A percentile compares a stretch with the other conserved stretches of the same genome.
These are phyloP conservation scores for Aegilops sharonensis DNA, from an alignment of 176 grass and related monocot species.

Conservation along the genomic window DNA sequence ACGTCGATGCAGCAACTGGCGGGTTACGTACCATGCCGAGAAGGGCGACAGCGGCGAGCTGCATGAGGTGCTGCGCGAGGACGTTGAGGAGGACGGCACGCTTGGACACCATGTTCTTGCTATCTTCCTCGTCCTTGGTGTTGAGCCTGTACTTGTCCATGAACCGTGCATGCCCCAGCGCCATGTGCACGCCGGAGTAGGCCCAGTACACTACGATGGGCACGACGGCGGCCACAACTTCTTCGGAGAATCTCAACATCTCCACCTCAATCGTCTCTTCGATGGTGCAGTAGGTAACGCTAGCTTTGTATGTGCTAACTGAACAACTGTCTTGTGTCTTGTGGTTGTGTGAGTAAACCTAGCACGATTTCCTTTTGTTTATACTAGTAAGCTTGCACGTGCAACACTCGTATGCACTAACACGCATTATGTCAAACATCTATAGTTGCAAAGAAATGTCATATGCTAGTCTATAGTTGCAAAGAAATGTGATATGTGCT, in stretches of 20 bases:
- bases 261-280: neutral
- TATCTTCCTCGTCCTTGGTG: conserved; percentile 31
- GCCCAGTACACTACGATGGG: conserved; percentile 51
- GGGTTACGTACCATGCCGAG: neutral
- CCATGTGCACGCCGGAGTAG: conserved; percentile 38
- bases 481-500: too few species aligned
- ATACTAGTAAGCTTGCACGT: too few species aligned
- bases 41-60: conserved; percentile 9
- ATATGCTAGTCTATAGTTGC: too few species aligned
- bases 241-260: conserved; percentile 12
- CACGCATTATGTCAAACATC: too few species aligned
- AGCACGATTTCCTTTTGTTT: too few species aligned
- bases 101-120: conserved; percentile 35
- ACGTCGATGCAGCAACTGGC: too few species aligned
- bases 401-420: too few species aligned
- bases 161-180: neutral
- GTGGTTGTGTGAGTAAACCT: too few species aligned
- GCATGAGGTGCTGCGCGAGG: conserved; percentile 43
- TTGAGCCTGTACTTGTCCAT: conserved; percentile 42
- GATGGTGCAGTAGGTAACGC: too few species aligned
- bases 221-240: conserved; percentile 21
- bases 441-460: too few species aligned
- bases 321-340: too few species aligned
- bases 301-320: too few species aligned
- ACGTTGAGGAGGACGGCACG: conserved; percentile 30